These are phyloP conservation scores for Paraurostyla sp. DNA, from an alignment of 73 alveolate species.

Conservation along the genomic window DNA sequence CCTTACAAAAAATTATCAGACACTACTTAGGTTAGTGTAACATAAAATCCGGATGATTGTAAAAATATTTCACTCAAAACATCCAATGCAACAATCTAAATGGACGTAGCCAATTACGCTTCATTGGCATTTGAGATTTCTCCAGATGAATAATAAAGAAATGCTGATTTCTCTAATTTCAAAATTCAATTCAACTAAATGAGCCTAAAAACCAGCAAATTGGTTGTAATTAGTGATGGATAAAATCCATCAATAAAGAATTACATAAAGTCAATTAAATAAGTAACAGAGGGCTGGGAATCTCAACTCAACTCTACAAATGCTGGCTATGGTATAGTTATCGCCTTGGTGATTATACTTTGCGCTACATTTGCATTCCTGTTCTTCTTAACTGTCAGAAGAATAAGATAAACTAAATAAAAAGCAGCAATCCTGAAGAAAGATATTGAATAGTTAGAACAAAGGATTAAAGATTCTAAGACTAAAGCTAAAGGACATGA, in stretches of 20 bases:
- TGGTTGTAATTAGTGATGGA: not conserved
- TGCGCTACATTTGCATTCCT: constrained; percentile 5
- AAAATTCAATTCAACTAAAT: not conserved
- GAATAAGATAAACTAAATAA: not conserved
- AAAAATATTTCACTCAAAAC: not conserved
- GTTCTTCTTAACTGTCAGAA: not conserved
- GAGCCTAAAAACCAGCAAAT: not conserved
- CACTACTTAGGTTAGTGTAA: no score
- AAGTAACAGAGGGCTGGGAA: constrained; percentile 39
- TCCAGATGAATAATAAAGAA: not conserved
- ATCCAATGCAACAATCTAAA: not conserved
- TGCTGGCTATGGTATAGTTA: constrained; percentile 38
- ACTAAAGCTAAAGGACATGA: not conserved
- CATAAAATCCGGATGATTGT: no score
- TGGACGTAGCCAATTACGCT: constrained; percentile 17
- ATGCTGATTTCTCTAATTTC: not conserved
- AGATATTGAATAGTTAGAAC: not conserved
- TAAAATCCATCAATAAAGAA: not conserved
- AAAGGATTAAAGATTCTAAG: not conserved
- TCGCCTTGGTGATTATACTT: not conserved
- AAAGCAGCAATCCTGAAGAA: not conserved
- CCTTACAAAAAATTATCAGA: not conserved
- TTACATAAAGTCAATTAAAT: not conserved
- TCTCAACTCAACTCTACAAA: constrained; percentile 28
- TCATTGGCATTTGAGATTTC: not conserved